Base-by-base conservation (phyloP, 75 land plant genomes). In the Sequoia sempervirens region DNA sequence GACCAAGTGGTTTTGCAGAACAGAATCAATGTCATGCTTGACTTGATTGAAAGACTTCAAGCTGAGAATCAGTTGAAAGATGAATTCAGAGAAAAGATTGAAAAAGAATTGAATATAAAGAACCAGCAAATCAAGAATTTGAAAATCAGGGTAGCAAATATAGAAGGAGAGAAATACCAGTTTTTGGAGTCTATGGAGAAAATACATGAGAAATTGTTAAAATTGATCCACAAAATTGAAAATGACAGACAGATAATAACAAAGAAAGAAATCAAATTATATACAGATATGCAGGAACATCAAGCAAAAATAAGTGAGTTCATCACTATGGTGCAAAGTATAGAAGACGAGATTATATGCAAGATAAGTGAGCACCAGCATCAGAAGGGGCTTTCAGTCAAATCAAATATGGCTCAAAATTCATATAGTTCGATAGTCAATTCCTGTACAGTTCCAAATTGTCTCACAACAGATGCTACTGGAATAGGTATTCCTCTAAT, bases 1-100 rank as follows among this genome's bases (percentile, higher is more conserved):
- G 80, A 82, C 11, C 73, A 83, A 47, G 89, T 81, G 83, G 68
- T 82, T 5, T 83, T 89, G 32, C 85, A 89, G 81, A 86, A 89
- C n/a, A 82, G 86, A 32, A 54, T 89, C 37, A 52, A 74, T n/a
- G 69, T 70, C 73, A 89, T 88, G 85, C 87, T 83, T 69, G 87
- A 43, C 41, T 85, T 45, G 56, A 87, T 89, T 41, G 81, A 58
- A 38, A 85, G 68, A 37, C 90, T 89, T 54, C 80, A 89, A 52
- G 69, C 52, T 32, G 90, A 89, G 32, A 87, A 88, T 52, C 68
- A 75, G 58, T 23, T 15, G 37, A 89, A 89, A 83, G 79, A 82
- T 28, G 83, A 80, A 80, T 86, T 79, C 58, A 75, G 74, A 52
- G 87, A 89, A 32, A 78, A 84, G 61, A 47, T 78, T 76, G 54